Conservation (phyloP, 345 rosid species). For the Eucalyptus sp. region DNA sequence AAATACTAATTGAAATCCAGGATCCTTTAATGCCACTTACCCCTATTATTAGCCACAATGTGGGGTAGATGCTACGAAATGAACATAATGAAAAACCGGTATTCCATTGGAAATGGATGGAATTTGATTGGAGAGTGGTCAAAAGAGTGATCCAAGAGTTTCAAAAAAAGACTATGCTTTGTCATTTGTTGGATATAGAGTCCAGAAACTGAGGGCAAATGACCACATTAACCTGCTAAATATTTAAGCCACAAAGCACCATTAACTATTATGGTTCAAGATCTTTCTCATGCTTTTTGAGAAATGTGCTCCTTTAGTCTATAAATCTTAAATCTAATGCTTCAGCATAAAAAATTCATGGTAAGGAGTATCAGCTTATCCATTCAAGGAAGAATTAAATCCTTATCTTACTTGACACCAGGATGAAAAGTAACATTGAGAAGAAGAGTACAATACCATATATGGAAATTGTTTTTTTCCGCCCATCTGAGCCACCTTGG, state of each 20-base stretch:
- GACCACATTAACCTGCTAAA: neutral
- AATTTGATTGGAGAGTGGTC: neutral
- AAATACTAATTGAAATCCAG: neutral
- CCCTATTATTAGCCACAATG: neutral
- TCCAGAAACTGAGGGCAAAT: neutral
- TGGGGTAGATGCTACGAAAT: neutral
- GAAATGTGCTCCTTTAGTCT: neutral
- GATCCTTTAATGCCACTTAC: neutral
- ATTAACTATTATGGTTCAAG: neutral
- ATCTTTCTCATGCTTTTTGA: neutral
- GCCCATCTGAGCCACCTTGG: constrained; percentile 69
- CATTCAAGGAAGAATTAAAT: neutral
- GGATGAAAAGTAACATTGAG: neutral
- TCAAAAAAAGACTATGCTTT: neutral
- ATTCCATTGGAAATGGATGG: neutral
- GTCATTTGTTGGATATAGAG: neutral
- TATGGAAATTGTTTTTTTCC: constrained; percentile 91
- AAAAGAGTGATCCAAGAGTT: neutral
- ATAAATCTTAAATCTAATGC: neutral
- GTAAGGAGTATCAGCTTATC: neutral
- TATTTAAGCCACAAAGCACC: neutral
- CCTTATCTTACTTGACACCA: neutral
- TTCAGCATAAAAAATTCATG: neutral
- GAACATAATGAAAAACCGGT: neutral
- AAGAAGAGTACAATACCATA: constrained; percentile 53